Evolutionary conservation across 108 stramenopile species (phyloP).

Genomic region (Cyclotella choctawhatcheeana): DNA sequence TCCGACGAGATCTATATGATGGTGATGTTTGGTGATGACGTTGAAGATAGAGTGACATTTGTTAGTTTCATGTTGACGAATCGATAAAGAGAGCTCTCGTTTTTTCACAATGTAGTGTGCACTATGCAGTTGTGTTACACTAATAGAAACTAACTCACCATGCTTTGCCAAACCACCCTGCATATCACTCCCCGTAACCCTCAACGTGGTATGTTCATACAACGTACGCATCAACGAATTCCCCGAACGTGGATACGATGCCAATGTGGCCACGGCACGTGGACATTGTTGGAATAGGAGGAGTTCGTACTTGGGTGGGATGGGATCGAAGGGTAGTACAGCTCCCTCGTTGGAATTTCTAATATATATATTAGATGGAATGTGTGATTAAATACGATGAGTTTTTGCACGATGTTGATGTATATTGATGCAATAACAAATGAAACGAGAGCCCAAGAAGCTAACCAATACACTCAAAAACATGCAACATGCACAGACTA

Average conservation of each 20-base stretch:
- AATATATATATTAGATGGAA: too few species aligned
- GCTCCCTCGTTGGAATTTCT: too few species aligned
- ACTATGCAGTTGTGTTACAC: neutral
- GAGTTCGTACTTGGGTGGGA: conserved; percentile 58
- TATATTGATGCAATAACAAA: too few species aligned
- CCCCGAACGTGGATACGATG: conserved; percentile 91
- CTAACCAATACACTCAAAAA: too few species aligned
- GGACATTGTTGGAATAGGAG: conserved; percentile 69
- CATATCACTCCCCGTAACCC: conserved; percentile 94
- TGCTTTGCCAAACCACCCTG: conserved; percentile 84
- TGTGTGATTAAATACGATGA: too few species aligned
- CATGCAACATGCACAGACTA: too few species aligned
- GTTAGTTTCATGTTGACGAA: too few species aligned
- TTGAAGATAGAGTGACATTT: too few species aligned
- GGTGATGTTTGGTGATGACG: too few species aligned
- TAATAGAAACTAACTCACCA: conserved; percentile 54
- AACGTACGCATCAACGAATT: conserved; percentile 86
- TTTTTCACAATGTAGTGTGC: neutral
- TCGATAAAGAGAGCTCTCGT: too few species aligned
- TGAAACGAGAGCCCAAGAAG: too few species aligned
- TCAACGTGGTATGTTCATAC: conserved; percentile 76
- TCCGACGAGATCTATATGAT: conserved; percentile 84
- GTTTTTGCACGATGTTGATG: too few species aligned
- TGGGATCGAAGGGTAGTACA: conserved; percentile 27
- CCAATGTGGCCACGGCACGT: conserved; percentile 72